These are phyloP conservation scores for Geotrichum reessii DNA, from an alignment of 1,139 yeast species.

Conservation along the genomic window DNA sequence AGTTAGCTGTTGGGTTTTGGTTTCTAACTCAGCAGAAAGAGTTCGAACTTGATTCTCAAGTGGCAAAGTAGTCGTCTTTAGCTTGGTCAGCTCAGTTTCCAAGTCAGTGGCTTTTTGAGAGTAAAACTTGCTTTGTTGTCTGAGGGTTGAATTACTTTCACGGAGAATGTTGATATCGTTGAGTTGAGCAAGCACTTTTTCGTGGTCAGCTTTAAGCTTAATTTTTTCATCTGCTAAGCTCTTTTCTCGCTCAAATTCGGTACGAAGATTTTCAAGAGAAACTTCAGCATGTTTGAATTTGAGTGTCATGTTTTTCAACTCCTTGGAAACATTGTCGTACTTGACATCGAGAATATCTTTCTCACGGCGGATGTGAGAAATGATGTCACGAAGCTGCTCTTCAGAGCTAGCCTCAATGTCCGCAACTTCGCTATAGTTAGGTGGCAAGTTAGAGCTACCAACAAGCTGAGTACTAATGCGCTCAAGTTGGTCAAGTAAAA, in stretches of 20 bases:
- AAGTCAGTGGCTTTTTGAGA: conserved; percentile 33
- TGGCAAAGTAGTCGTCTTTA: conserved; percentile 35
- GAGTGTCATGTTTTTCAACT: conserved; percentile 43
- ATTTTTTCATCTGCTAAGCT: conserved; percentile 31
- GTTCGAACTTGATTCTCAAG: conserved; percentile 36
- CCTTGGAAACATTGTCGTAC: conserved; percentile 46
- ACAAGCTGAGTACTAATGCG: conserved; percentile 27
- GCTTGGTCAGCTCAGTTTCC: conserved; percentile 35
- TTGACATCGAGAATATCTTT: conserved; percentile 68
- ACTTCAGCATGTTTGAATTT: conserved; percentile 32
- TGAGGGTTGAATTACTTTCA: conserved; percentile 65
- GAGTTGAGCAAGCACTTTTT: conserved; percentile 53
- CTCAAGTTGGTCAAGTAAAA: conserved; percentile 68
- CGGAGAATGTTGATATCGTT: conserved; percentile 64
- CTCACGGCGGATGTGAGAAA: conserved; percentile 64
- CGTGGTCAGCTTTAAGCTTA: conserved; percentile 41
- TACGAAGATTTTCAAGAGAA: conserved; percentile 33
- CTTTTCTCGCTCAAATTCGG: conserved; percentile 28
- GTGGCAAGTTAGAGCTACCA: conserved; percentile 11
- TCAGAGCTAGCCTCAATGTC: conserved; percentile 24
- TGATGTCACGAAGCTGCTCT: conserved; percentile 49
- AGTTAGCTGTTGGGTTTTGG: conserved; percentile 41
- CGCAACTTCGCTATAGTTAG: conserved; percentile 19
- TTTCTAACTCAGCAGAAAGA: conserved; percentile 39
- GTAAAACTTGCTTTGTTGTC: conserved; percentile 46